Evolutionary conservation across 169 alveolate species (phyloP).

Genomic region (Plasmodium cynomolgi): DNA sequence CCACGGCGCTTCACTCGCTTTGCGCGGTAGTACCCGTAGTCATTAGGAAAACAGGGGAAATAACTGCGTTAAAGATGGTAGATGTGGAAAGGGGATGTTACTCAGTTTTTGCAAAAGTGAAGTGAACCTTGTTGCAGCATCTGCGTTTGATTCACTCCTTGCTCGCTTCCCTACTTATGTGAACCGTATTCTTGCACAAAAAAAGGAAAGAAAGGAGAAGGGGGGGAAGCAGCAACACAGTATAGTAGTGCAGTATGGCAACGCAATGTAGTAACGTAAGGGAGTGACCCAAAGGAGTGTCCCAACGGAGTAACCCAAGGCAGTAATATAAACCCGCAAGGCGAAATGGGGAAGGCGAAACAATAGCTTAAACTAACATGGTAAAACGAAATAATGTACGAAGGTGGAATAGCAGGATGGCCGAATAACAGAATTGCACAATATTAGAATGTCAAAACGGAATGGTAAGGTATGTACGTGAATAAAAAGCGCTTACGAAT

Average conservation of each 20-base stretch:
- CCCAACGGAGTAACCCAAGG: not conserved
- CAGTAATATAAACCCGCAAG: not conserved
- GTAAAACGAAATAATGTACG: not conserved
- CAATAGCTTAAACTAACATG: not conserved
- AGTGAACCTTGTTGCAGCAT: not conserved
- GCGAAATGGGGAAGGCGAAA: not conserved
- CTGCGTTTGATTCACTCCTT: not conserved
- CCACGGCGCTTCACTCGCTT: not conserved
- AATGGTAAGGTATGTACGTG: not conserved
- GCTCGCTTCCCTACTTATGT: not conserved
- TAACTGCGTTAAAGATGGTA: not conserved
- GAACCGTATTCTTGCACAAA: not conserved
- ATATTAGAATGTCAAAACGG: not conserved
- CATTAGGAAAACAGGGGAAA: constrained; percentile 29
- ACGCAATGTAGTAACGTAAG: not conserved
- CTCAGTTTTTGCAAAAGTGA: not conserved
- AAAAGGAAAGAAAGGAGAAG: not conserved
- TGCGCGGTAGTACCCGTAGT: constrained; percentile 4
- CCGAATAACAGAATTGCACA: not conserved
- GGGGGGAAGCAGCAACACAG: not conserved
- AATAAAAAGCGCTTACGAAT: not conserved
- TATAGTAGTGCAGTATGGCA: not conserved
- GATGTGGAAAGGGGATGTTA: not conserved
- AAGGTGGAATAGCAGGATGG: not conserved
- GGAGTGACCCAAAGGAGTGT: not conserved